Conservation (phyloP, 805 yeast species). For the Pichia cabralensis region DNA sequence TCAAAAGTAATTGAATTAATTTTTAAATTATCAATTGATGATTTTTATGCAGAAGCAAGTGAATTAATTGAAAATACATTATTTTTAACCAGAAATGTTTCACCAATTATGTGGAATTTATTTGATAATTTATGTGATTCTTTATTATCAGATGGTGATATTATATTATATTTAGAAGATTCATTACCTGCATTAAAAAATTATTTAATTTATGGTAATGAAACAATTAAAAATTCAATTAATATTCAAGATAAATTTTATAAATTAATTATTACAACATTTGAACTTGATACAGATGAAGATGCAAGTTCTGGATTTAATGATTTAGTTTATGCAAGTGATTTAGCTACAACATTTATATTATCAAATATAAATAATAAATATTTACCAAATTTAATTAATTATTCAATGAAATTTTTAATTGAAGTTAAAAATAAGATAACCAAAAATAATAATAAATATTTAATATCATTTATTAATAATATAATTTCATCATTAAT, state of each 20-base stretch:
- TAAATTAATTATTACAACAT: conserved; percentile 37
- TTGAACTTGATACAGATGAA: conserved; percentile 21
- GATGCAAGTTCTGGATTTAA: conserved; percentile 42
- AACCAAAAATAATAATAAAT: conserved; percentile 19
- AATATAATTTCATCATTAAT: conserved; percentile 55
- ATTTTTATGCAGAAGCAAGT: conserved; percentile 72
- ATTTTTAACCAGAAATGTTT: conserved; percentile 48
- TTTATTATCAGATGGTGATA: conserved; percentile 35
- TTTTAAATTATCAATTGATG: conserved; percentile 56
- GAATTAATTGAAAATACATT: conserved; percentile 73
- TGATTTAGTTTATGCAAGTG: conserved; percentile 51
- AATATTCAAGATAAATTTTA: conserved; percentile 39
- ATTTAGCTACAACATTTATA: conserved; percentile 54
- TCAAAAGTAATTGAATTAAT: conserved; percentile 66
- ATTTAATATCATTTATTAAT: conserved; percentile 29
- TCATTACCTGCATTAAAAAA: conserved; percentile 64
- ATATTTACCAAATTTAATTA: conserved; percentile 37
- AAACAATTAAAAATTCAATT: conserved; percentile 36
- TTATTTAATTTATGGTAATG: conserved; percentile 49
- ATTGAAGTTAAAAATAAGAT: conserved; percentile 24
- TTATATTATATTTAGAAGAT: conserved; percentile 66
- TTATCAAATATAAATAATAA: conserved; percentile 38
- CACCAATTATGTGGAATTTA: conserved; percentile 68
- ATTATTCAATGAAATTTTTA: conserved; percentile 33
- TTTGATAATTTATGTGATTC: conserved; percentile 39